phyloP scores from a whole-genome alignment of 305 asterid genomes.

The Rubia tinctorum region DNA sequence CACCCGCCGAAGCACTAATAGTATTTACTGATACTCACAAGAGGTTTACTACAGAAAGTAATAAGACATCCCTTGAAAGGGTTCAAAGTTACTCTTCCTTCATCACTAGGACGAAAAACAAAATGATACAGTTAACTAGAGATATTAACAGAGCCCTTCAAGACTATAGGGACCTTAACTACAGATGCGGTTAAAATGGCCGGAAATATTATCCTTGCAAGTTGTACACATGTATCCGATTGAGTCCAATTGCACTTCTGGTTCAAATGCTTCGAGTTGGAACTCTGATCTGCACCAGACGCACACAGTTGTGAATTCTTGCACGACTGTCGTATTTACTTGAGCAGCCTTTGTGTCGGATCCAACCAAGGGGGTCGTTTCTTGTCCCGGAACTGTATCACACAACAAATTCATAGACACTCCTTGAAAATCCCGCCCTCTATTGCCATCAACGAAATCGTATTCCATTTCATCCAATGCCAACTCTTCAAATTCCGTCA shows the following conservation, averaged over 20 bases:
- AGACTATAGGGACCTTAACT: constrained; percentile 46
- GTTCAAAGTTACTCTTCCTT: not conserved
- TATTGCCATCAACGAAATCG: constrained; percentile 47
- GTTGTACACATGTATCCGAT: constrained; percentile 97
- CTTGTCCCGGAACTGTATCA: constrained; percentile 45
- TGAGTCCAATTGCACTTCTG: constrained; percentile 81
- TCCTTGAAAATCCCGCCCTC: constrained; percentile 50
- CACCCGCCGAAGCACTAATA: not conserved
- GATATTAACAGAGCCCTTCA: constrained; percentile 13
- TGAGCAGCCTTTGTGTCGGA: constrained; percentile 54
- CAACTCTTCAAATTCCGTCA: constrained; percentile 72
- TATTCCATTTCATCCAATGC: constrained; percentile 76
- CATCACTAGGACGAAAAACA: not conserved
- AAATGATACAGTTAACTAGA: constrained; percentile 9
- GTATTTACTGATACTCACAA: no score
- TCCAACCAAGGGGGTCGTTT: constrained; percentile 50
- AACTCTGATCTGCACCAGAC: constrained; percentile 97
- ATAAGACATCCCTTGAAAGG: not conserved
- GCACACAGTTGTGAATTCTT: constrained; percentile 70
- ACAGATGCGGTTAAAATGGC: constrained; percentile 64
- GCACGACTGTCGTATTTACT: constrained; percentile 35
- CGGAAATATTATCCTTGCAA: constrained; percentile 88
- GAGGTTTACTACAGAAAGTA: not conserved
- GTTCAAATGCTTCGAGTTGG: constrained; percentile 65
- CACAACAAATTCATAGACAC: constrained; percentile 50